phyloP scores from a whole-genome alignment of 1,284 basidiomycete genomes.

The Bothia castanella region DNA sequence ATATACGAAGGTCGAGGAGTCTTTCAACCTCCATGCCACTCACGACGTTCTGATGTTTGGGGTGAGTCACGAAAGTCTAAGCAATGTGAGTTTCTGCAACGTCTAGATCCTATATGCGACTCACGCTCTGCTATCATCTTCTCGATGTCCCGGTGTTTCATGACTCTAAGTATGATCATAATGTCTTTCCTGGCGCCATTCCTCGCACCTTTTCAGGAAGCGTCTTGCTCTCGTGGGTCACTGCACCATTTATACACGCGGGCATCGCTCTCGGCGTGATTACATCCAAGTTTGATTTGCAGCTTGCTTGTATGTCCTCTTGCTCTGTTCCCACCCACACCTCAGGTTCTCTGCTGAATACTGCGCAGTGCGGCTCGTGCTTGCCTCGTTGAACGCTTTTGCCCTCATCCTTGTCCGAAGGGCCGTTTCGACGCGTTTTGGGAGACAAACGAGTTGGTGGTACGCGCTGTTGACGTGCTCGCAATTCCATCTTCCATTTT shows the following conservation, averaged over 20 bases:
- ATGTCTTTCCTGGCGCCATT: slow-evolving; percentile 84
- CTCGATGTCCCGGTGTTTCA: not conserved
- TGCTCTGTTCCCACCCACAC: not conserved
- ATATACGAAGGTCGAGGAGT: slow-evolving; percentile 96
- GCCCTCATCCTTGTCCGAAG: slow-evolving; percentile 63
- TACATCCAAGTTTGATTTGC: slow-evolving; percentile 55
- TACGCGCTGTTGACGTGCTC: slow-evolving; percentile 69
- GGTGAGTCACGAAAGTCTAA: slow-evolving; percentile 40
- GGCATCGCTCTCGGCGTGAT: slow-evolving; percentile 42
- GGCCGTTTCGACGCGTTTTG: slow-evolving; percentile 62
- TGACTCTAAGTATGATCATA: slow-evolving; percentile 77
- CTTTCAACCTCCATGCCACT: slow-evolving; percentile 89
- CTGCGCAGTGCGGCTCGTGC: slow-evolving; percentile 64
- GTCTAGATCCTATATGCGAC: not conserved
- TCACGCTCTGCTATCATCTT: slow-evolving; percentile 7
- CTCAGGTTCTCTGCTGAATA: not conserved
- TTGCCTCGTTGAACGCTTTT: slow-evolving; percentile 66
- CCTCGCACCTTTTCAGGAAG: slow-evolving; percentile 86
- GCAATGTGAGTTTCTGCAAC: slow-evolving; percentile 43
- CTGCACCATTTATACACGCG: slow-evolving; percentile 44
- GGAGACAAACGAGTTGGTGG: slow-evolving; percentile 51
- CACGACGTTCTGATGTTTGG: slow-evolving; percentile 88
- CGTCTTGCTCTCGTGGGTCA: slow-evolving; percentile 53
- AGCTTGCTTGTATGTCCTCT: slow-evolving; percentile 52
- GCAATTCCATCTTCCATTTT: slow-evolving; percentile 92